phyloP scores from a whole-genome alignment of 2,329 filamentous ascomycete species.

The Colletotrichum sp. region DNA sequence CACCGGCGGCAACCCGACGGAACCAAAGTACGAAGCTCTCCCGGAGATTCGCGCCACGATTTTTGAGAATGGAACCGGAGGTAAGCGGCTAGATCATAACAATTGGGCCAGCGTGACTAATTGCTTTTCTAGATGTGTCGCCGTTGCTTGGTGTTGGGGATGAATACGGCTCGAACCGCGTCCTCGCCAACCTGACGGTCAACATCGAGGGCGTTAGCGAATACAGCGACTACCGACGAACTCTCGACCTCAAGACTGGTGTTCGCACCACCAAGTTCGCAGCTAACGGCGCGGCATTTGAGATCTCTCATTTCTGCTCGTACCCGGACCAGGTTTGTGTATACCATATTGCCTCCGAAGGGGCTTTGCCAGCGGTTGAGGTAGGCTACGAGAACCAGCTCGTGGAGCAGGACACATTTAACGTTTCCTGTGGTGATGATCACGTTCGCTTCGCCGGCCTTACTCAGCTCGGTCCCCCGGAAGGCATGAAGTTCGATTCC shows the following conservation, averaged over 20 bases:
- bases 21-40: slow-evolving; percentile 36
- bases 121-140: slow-evolving; percentile 31
- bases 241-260: slow-evolving; percentile 48
- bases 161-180: slow-evolving; percentile 51
- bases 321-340: slow-evolving; percentile 41
- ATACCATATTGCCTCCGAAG: slow-evolving; percentile 26
- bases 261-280: slow-evolving; percentile 39
- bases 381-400: slow-evolving; percentile 48
- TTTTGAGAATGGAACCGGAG: slow-evolving; percentile 54
- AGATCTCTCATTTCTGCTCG: slow-evolving; percentile 36
- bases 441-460: slow-evolving; percentile 36
- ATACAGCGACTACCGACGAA: slow-evolving; percentile 40
- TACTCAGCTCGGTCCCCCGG: slow-evolving; percentile 42
- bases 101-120: fast-evolving
- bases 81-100: slow-evolving; percentile 25
- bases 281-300: slow-evolving; percentile 37
- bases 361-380: slow-evolving; percentile 41
- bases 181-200: slow-evolving; percentile 51
- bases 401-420: slow-evolving; percentile 29
- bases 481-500: slow-evolving; percentile 50
- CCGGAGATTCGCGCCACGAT: slow-evolving; percentile 49
- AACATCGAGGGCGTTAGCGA: slow-evolving; percentile 33
- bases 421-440: slow-evolving; percentile 34
- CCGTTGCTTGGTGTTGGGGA: slow-evolving; percentile 41
- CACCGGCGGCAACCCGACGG: slow-evolving; percentile 49